Evolutionary conservation across 345 rosid genomes (phyloP).

Genomic region (Iberis pinnata): DNA sequence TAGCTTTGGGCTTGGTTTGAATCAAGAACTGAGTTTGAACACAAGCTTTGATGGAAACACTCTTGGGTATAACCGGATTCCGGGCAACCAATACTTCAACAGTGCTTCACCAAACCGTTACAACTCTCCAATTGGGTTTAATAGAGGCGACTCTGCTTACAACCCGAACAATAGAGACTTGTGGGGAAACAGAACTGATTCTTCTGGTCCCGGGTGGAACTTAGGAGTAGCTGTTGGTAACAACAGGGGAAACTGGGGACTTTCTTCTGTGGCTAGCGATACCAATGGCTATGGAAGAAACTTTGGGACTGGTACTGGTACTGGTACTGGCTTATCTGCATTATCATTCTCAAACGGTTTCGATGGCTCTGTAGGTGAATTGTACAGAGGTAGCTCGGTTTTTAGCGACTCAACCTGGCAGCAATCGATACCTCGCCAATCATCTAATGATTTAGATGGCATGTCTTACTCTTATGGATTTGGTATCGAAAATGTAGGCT

Average conservation of each 20-base stretch:
- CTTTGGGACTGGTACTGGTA: conserved; percentile 36
- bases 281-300: conserved; percentile 43
- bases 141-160: conserved; percentile 46
- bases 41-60: conserved; percentile 41
- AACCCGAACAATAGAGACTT: conserved; percentile 48
- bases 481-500: conserved; percentile 51
- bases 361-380: conserved; percentile 59
- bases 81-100: conserved; percentile 41
- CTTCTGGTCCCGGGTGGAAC: conserved; percentile 48
- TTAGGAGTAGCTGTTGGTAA: conserved; percentile 54
- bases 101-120: conserved; percentile 52
- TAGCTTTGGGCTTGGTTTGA: conserved; percentile 54
- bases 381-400: conserved; percentile 51
- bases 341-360: conserved; percentile 42
- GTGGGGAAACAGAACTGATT: conserved; percentile 67
- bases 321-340: conserved; percentile 33
- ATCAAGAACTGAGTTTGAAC: conserved; percentile 53
- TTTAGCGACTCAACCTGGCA: conserved; percentile 78
- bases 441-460: conserved; percentile 50
- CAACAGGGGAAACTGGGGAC: conserved; percentile 62
- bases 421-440: conserved; percentile 24
- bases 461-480: conserved; percentile 51
- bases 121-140: conserved; percentile 58
- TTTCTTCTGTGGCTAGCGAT: conserved; percentile 35
- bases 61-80: conserved; percentile 50